phyloP scores from a whole-genome alignment of 2,329 filamentous ascomycete species.

The Colletotrichum tropicale region DNA sequence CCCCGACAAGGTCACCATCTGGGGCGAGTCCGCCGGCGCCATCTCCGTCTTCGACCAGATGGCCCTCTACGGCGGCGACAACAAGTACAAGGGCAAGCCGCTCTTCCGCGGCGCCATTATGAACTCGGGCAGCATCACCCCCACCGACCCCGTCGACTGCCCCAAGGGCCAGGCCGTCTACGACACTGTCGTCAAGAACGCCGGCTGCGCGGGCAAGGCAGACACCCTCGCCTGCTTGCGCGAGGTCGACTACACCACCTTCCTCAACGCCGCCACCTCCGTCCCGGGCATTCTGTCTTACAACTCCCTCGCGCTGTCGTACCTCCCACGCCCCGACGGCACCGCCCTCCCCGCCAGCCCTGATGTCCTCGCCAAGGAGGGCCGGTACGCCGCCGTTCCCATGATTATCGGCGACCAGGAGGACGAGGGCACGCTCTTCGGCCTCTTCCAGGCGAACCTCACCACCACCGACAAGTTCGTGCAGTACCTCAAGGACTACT shows the following conservation, averaged over 20 bases:
- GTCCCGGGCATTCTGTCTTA: constrained; percentile 64
- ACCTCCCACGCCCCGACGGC: constrained; percentile 66
- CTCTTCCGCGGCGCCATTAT: constrained; percentile 71
- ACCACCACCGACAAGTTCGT: constrained; percentile 55
- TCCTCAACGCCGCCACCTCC: constrained; percentile 62
- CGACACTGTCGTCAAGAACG: constrained; percentile 52
- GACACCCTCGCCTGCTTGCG: constrained; percentile 62
- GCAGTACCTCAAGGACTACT: constrained; percentile 25
- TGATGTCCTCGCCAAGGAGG: constrained; percentile 49
- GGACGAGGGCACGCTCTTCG: constrained; percentile 70
- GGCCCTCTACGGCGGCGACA: constrained; percentile 64
- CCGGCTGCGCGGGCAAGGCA: constrained; percentile 55
- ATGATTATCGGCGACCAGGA: constrained; percentile 69
- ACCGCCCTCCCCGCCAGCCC: constrained; percentile 56
- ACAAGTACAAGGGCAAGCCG: constrained; percentile 65
- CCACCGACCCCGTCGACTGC: constrained; percentile 57
- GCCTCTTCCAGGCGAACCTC: constrained; percentile 62
- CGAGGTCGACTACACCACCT: constrained; percentile 48
- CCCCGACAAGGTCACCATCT: constrained; percentile 67
- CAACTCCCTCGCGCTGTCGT: constrained; percentile 62
- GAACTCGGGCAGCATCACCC: constrained; percentile 59
- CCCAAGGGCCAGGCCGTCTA: constrained; percentile 61
- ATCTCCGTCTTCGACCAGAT: constrained; percentile 70
- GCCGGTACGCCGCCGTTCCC: constrained; percentile 61
- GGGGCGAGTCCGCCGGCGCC: constrained; percentile 63